Conservation (phyloP, 1,139 yeast genomes). For the Candida glucosophila region DNA sequence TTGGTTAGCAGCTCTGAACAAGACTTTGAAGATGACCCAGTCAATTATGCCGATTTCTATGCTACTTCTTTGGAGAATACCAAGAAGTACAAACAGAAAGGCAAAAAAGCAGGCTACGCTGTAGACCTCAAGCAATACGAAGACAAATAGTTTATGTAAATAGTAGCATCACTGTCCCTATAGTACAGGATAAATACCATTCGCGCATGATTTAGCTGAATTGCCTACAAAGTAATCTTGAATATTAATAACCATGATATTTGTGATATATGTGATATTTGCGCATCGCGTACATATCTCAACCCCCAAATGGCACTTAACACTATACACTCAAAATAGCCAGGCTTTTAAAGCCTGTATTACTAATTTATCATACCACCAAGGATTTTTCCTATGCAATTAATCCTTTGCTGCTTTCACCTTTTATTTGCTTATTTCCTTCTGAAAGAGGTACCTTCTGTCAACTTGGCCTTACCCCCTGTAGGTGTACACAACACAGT, state of each 20-base stretch:
- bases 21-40: constrained; percentile 24
- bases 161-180: neutral
- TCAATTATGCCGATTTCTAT: constrained; percentile 27
- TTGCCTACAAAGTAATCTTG: no score
- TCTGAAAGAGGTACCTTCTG: constrained; percentile 99
- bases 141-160: constrained; percentile 12
- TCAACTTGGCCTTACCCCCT: constrained; percentile 99
- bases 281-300: no score
- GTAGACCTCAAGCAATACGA: constrained; percentile 16
- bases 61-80: constrained; percentile 28
- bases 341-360: no score
- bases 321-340: no score
- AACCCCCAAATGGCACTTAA: no score
- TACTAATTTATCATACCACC: no score
- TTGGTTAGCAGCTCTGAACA: constrained; percentile 20
- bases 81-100: constrained; percentile 24
- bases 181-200: no score
- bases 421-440: constrained; percentile 60
- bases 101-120: constrained; percentile 23
- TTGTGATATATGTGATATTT: no score
- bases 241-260: no score
- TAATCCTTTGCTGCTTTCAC: constrained; percentile 1
- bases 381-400: no score
- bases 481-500: constrained; percentile 98
- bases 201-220: no score